Conservation (phyloP, 805 yeast species). For the Nakazawaea wickerhamii region DNA sequence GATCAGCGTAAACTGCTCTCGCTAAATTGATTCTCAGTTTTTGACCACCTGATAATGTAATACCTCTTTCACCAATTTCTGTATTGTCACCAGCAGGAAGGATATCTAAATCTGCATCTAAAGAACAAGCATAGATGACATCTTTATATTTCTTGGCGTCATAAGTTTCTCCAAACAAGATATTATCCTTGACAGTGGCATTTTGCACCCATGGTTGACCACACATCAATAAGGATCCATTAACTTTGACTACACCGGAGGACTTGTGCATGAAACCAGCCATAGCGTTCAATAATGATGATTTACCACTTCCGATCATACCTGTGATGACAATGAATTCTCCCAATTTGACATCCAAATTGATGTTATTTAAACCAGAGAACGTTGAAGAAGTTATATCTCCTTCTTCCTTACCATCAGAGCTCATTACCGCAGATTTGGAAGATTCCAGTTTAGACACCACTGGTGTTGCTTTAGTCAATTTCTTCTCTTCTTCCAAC, state of each 20-base stretch:
- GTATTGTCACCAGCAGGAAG: constrained; percentile 51
- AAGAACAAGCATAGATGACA: constrained; percentile 45
- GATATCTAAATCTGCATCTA: constrained; percentile 39
- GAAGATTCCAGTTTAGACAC: neutral
- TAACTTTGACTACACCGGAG: constrained; percentile 41
- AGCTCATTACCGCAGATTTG: neutral
- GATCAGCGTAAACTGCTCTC: constrained; percentile 60
- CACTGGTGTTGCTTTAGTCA: neutral
- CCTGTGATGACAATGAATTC: constrained; percentile 79
- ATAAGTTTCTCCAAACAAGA: constrained; percentile 42
- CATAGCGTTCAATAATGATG: constrained; percentile 58
- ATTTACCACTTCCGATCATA: constrained; percentile 70
- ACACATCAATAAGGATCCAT: constrained; percentile 45
- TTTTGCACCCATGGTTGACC: constrained; percentile 54
- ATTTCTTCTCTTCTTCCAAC: constrained; percentile 11
- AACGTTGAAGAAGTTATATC: constrained; percentile 20
- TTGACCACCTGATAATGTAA: constrained; percentile 58
- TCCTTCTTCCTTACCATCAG: constrained; percentile 16
- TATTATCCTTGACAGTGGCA: constrained; percentile 44
- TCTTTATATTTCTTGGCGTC: constrained; percentile 36
- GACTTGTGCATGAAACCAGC: constrained; percentile 56
- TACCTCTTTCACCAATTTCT: constrained; percentile 56
- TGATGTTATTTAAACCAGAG: constrained; percentile 44
- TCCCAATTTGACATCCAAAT: constrained; percentile 50
- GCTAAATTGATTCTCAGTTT: constrained; percentile 62